Percentiles rank a stretch among this genome's conserved stretches.
These are phyloP conservation scores for Venturiaceae sp. DNA, from an alignment of 2,329 filamentous ascomycete species.

Conservation along the genomic window DNA sequence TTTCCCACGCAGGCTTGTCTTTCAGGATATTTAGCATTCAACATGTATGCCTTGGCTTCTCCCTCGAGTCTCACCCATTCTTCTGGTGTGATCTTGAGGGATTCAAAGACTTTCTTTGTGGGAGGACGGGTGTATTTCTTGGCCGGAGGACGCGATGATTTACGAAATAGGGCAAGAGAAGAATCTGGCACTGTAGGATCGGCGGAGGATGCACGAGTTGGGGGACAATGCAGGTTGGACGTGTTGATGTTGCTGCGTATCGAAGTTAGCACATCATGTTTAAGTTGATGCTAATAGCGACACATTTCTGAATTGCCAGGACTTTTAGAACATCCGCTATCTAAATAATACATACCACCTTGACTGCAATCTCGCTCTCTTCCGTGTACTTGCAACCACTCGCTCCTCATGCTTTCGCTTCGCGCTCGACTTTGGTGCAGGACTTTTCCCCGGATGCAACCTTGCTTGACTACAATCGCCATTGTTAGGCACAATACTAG, in stretches of 20 bases:
- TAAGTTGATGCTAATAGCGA: not conserved
- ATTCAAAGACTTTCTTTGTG: constrained; percentile 48
- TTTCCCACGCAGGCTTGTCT: constrained; percentile 48
- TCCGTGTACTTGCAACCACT: not conserved
- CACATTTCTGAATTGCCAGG: not conserved
- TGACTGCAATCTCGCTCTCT: not conserved
- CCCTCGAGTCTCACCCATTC: constrained; percentile 46
- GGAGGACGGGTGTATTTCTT: constrained; percentile 49
- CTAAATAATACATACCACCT: not conserved
- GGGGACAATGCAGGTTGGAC: not conserved
- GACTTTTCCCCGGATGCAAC: not conserved
- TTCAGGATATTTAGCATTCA: constrained; percentile 44
- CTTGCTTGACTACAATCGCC: not conserved
- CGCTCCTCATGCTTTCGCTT: not conserved
- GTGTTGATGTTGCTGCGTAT: not conserved
- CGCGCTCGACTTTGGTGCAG: not conserved
- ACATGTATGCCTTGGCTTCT: constrained; percentile 48
- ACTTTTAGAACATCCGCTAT: not conserved
- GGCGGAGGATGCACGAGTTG: not conserved
- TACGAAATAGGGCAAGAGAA: constrained; percentile 43
- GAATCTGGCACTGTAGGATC: constrained; percentile 18
- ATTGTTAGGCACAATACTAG: not conserved
- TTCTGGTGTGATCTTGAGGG: constrained; percentile 45
- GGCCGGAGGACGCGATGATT: constrained; percentile 26
- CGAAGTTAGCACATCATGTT: not conserved